Base-by-base conservation (phyloP, 257 asterid species). In the Lycium barbarum region DNA sequence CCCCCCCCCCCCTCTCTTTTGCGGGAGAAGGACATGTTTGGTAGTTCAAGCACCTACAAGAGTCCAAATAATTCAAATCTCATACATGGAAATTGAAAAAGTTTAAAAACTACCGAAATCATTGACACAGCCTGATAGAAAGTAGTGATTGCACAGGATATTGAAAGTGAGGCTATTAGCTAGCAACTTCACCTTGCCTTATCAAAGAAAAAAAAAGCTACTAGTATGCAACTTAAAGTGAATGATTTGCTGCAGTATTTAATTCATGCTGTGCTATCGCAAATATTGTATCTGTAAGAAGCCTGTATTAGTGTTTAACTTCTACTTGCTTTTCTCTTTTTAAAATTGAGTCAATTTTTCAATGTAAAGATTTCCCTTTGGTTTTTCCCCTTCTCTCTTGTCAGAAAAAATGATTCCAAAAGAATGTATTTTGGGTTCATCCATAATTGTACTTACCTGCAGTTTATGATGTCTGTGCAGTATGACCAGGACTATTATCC, bases 401-500 rank as follows among this genome's bases (percentile, higher is more conserved):
- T 45, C 72, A 26, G n/a, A 12, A n/a, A 10, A 20, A n/a, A 11
- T 20, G 18, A 36, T 72, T 45, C 17, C 17, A 45, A n/a, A 43
- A 20, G 59, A 11, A 72, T 6, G 58, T 3, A 11, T 73, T 10
- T 5, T 73, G 47, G 40, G 59, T 47, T 73, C 81, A 11, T 47
- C 20, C 20, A 72, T 47, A 73, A 20, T 6, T 73, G n/a, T 73
- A 73, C 59, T 73, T 47, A 47, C 3, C 20, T 1, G 0, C 63
- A 7, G 22, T 0, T 26, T 51, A 3, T 76, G 82, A 51, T 76
- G 68, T 70, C 51, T 61, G 4, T 89, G 89, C 95, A 96, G 99
- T 79, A 90, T 51, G 99, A 96, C 83, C 99, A 96, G 86, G 99
- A 96, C 90, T 93, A 93, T 91, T 94, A 94, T 85, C 98, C 98